Conservation (phyloP, 208 protist genomes). For the Plasmodiophora brassicae region DNA sequence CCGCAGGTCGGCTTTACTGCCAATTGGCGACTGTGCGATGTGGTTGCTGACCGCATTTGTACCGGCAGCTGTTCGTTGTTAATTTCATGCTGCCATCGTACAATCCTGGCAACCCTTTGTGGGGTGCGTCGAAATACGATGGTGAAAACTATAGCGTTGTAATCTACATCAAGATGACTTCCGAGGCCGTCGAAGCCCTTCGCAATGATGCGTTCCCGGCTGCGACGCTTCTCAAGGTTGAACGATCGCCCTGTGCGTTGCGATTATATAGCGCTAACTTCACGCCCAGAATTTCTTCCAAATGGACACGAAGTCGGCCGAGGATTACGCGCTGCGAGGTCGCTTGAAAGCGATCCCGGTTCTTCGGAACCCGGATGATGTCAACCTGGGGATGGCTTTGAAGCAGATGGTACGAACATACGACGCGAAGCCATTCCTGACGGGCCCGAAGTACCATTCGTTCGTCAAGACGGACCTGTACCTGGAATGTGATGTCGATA, state of each 20-base stretch:
- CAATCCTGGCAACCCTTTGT: background rate
- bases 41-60: background rate
- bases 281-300: background rate
- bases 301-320: slow-evolving; percentile 24
- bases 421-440: slow-evolving; percentile 20
- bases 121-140: background rate
- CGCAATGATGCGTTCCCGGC: background rate
- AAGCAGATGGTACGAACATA: background rate
- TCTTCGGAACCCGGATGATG: background rate
- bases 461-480: slow-evolving; percentile 23
- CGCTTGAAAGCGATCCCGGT: slow-evolving; percentile 12
- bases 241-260: background rate
- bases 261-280: background rate
- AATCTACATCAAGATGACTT: slow-evolving; percentile 9
- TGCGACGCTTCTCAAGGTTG: slow-evolving; percentile 7
- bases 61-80: background rate
- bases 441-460: slow-evolving; percentile 24
- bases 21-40: background rate
- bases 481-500: slow-evolving; percentile 20
- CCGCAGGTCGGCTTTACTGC: background rate
- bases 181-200: slow-evolving; percentile 5
- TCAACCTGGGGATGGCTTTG: background rate
- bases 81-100: slow-evolving; percentile 32
- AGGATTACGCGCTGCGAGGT: slow-evolving; percentile 20
- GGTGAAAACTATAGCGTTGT: background rate